Percentiles rank a stretch among this genome's conserved stretches.
Evolutionary conservation across 371 early-diverging fungal species (phyloP).

Genomic region (Coemansia sp.): DNA sequence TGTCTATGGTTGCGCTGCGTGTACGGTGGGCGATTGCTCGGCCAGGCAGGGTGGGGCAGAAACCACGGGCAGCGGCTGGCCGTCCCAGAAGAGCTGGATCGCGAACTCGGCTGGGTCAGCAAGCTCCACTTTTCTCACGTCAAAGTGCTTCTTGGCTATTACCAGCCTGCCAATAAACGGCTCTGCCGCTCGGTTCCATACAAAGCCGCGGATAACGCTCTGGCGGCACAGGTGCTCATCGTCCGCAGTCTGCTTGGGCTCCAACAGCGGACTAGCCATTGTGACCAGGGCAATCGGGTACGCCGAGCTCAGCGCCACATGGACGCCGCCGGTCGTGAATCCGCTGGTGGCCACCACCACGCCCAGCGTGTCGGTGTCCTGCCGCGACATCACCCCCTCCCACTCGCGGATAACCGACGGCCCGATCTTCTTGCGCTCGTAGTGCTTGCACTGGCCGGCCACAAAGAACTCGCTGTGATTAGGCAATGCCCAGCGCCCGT

Average conservation of each 20-base stretch:
- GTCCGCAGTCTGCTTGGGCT: neutral
- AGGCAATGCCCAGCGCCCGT: conserved; percentile 39
- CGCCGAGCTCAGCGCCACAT: conserved; percentile 41
- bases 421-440: conserved; percentile 43
- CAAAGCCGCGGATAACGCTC: conserved; percentile 32
- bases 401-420: conserved; percentile 50
- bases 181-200: conserved; percentile 48
- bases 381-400: conserved; percentile 52
- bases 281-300: conserved; percentile 48
- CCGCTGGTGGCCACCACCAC: conserved; percentile 42
- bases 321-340: conserved; percentile 36
- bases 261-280: conserved; percentile 9
- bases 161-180: conserved; percentile 40
- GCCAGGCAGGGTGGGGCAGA: no score
- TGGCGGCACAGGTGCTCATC: neutral
- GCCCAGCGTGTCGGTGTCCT: conserved; percentile 44
- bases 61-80: conserved; percentile 18
- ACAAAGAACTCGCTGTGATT: conserved; percentile 23
- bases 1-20: neutral
- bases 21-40: no score
- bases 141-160: conserved; percentile 47
- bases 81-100: conserved; percentile 44
- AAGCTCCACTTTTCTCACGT: conserved; percentile 23
- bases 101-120: conserved; percentile 30
- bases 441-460: conserved; percentile 52